phyloP scores from a whole-genome alignment of 805 yeast genomes.

The Starmerella tilneyi region DNA sequence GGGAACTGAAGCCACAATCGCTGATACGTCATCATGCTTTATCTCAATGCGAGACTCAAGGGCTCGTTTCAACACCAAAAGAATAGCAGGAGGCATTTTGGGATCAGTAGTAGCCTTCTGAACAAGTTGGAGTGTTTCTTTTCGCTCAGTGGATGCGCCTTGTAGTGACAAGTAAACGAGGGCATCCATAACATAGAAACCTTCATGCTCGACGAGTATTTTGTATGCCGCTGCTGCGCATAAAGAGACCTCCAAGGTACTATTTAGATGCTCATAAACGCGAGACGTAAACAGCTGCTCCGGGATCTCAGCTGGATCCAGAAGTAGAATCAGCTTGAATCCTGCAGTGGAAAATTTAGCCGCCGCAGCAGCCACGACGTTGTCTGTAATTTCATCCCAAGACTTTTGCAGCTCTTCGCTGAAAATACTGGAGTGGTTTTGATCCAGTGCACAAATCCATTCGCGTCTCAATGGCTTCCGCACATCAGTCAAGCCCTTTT shows the following conservation, averaged over 20 bases:
- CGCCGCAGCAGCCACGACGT: constrained; percentile 18
- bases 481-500: constrained; percentile 56
- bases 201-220: neutral
- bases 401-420: constrained; percentile 16
- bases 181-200: neutral
- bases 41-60: neutral
- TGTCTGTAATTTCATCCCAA: constrained; percentile 16
- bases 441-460: constrained; percentile 52
- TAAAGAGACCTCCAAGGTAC: constrained; percentile 14
- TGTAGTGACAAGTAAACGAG: neutral
- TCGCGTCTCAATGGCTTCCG: constrained; percentile 51
- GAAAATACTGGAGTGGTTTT: constrained; percentile 25
- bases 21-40: constrained; percentile 7
- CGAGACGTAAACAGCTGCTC: constrained; percentile 17
- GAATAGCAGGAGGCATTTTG: neutral
- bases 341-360: constrained; percentile 40
- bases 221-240: constrained; percentile 15
- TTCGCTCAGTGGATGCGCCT: neutral
- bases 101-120: neutral
- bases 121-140: neutral
- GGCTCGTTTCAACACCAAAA: neutral
- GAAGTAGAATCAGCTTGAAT: constrained; percentile 37
- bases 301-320: constrained; percentile 11
- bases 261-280: constrained; percentile 18
- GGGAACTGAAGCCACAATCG: constrained; percentile 6